These are phyloP conservation scores for Cryphonectria naterciae DNA, from an alignment of 2,329 filamentous ascomycete genomes.

Conservation along the genomic window DNA sequence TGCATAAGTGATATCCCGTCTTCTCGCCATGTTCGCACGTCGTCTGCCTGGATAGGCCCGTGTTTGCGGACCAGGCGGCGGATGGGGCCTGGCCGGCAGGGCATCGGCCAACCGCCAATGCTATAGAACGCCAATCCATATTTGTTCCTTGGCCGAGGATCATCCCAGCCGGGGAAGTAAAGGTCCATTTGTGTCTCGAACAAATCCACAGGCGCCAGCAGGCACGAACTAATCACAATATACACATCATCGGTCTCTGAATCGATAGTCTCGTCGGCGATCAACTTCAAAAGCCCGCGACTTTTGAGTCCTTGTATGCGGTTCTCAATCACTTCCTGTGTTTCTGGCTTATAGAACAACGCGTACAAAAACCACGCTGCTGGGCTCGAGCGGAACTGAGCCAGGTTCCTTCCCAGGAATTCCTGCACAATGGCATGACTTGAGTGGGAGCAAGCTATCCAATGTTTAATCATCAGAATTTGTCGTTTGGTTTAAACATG, in stretches of 20 bases:
- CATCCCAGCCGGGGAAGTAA: background rate
- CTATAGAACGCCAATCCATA: background rate
- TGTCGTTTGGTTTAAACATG: background rate
- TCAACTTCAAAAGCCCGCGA: background rate
- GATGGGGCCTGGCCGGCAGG: background rate
- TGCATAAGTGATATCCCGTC: constrained; percentile 5
- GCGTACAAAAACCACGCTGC: background rate
- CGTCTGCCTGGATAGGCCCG: background rate
- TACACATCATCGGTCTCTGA: background rate
- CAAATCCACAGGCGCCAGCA: background rate
- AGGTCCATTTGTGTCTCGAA: background rate
- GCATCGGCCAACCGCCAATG: too few species aligned
- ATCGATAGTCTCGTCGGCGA: background rate
- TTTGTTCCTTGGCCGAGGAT: background rate
- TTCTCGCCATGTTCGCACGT: background rate
- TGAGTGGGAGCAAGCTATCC: background rate
- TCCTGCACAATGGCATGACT: background rate
- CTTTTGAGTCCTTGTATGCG: background rate
- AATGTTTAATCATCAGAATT: background rate
- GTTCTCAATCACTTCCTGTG: too few species aligned
- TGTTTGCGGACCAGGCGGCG: background rate
- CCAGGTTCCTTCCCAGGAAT: background rate
- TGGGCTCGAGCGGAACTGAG: background rate
- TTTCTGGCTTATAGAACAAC: too few species aligned
- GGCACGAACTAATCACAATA: background rate